These are phyloP conservation scores for Mycogone perniciosa DNA, from an alignment of 2,329 filamentous ascomycete species.

Conservation along the genomic window DNA sequence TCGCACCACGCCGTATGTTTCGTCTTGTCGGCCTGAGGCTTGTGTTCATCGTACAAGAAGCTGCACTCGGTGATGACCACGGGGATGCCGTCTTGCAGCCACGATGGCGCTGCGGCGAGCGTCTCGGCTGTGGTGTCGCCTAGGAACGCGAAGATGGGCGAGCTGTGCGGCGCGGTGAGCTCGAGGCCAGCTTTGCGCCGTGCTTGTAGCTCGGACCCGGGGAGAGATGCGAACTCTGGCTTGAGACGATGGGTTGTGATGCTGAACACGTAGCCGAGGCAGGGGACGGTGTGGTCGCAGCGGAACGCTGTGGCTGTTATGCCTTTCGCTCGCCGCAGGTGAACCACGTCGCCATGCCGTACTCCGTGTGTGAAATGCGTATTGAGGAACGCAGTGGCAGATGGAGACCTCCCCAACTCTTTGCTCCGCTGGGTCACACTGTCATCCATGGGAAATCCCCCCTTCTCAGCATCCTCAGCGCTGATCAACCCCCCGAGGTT, in stretches of 20 bases:
- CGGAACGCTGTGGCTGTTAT: slow-evolving; percentile 37
- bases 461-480: slow-evolving; percentile 20
- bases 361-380: slow-evolving; percentile 37
- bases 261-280: slow-evolving; percentile 41
- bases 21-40: slow-evolving; percentile 37
- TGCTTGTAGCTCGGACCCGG: slow-evolving; percentile 31
- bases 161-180: slow-evolving; percentile 34
- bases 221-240: slow-evolving; percentile 29
- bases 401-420: slow-evolving; percentile 3
- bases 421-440: slow-evolving; percentile 11
- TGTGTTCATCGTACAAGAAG: slow-evolving; percentile 39
- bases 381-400: slow-evolving; percentile 21
- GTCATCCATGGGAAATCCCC: slow-evolving; percentile 11
- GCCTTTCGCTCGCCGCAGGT: slow-evolving; percentile 29
- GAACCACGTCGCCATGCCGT: slow-evolving; percentile 28
- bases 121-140: slow-evolving; percentile 40
- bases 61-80: slow-evolving; percentile 46
- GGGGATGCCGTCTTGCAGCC: slow-evolving; percentile 33
- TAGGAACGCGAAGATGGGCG: slow-evolving; percentile 41
- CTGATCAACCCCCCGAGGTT: slow-evolving; percentile 33
- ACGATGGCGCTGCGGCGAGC: slow-evolving; percentile 33
- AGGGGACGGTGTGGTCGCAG: slow-evolving; percentile 43
- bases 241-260: slow-evolving; percentile 33
- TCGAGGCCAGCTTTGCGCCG: slow-evolving; percentile 32
- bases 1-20: slow-evolving; percentile 43